phyloP scores from a whole-genome alignment of 148 eudicot species.

The Pouteria glomerata region DNA sequence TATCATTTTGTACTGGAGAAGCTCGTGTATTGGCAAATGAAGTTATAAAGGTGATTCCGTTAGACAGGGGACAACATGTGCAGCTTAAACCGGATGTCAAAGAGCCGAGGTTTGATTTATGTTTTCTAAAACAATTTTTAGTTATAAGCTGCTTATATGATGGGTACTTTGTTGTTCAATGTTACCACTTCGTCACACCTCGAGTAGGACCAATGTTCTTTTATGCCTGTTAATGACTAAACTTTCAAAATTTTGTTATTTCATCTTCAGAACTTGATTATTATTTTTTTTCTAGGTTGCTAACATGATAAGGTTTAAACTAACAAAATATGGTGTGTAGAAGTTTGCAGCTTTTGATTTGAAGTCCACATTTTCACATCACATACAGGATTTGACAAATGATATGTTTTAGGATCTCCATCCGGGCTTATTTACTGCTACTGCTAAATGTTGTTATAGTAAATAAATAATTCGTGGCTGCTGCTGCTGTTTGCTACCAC shows the following conservation, averaged over 20 bases:
- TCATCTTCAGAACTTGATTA: background rate
- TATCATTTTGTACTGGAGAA: slow-evolving; percentile 93
- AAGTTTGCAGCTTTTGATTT: background rate
- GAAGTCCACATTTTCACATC: background rate
- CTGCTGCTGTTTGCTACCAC: no score
- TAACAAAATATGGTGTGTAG: background rate
- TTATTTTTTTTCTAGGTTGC: background rate
- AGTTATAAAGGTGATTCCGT: slow-evolving; percentile 87
- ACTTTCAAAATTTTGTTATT: background rate
- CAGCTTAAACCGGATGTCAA: slow-evolving; percentile 70
- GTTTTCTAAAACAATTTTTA: slow-evolving; percentile 1
- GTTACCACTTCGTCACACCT: background rate
- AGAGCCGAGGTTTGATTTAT: slow-evolving; percentile 76
- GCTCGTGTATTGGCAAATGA: slow-evolving; percentile 73
- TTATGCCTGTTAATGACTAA: background rate
- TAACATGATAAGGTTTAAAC: background rate
- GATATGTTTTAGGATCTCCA: background rate
- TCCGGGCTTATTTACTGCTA: no score
- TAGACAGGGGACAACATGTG: slow-evolving; percentile 98
- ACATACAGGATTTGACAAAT: background rate
- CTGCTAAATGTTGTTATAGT: no score
- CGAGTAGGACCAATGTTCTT: background rate
- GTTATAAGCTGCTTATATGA: slow-evolving; percentile 3
- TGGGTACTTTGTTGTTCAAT: background rate
- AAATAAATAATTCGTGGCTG: no score